Evolutionary conservation across 129 eudicot genomes (phyloP).

Genomic region (carrot (Daucus carota)): DH1_v3.0 NC_030387.2:33178001-33178500

Average conservation of each 20-base stretch:
- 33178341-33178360: not conserved
- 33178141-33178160: constrained; percentile 19
- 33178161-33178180: constrained; percentile 19
- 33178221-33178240: constrained; percentile 31
- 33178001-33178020: constrained; percentile 41
- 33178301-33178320: not conserved
- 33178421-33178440: not conserved
- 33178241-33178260: constrained; percentile 20
- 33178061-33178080: constrained; percentile 28
- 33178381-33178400: not conserved
- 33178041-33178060: constrained; percentile 29
- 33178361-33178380: constrained; percentile 7
- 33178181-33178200: constrained; percentile 48
- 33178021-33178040: constrained; percentile 30
- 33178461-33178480: not conserved
- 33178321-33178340: constrained; percentile 4
- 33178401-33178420: not conserved
- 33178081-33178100: constrained; percentile 24
- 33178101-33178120: constrained; percentile 18
- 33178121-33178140: constrained; percentile 10
- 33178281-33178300: constrained; percentile 7
- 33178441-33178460: not conserved
- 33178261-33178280: constrained; percentile 28
- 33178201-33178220: constrained; percentile 55
- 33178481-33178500: not conserved